These are phyloP conservation scores for Xylaria grammica DNA, from an alignment of 495 filamentous ascomycete genomes.

Conservation along the genomic window DNA sequence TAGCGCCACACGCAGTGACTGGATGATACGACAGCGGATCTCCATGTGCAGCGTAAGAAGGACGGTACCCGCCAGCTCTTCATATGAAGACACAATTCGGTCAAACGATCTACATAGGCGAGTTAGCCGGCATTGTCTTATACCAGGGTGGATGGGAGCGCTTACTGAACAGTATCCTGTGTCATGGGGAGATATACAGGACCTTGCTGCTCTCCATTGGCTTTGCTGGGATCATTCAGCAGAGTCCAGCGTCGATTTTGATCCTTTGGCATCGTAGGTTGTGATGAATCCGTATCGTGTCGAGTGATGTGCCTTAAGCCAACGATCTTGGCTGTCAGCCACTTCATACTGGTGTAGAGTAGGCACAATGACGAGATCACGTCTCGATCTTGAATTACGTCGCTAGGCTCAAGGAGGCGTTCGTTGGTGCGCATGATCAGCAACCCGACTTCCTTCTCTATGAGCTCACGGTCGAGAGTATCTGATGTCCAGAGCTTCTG, in stretches of 20 bases:
- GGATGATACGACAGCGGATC: conserved; percentile 79
- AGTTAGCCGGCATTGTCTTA: conserved; percentile 28
- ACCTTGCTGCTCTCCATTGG: conserved; percentile 47
- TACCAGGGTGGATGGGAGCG: conserved; percentile 17
- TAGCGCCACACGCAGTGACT: conserved; percentile 62
- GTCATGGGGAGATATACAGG: conserved; percentile 90
- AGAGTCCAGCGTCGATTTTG: conserved; percentile 80
- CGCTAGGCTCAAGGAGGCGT: conserved; percentile 68
- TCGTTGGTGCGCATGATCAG: conserved; percentile 70
- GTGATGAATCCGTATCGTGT: conserved; percentile 59
- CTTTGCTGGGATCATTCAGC: conserved; percentile 63
- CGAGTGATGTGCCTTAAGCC: conserved; percentile 75
- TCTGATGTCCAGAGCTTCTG: conserved; percentile 66
- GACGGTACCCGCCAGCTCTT: conserved; percentile 73
- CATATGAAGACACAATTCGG: conserved; percentile 77
- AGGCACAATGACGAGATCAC: conserved; percentile 82
- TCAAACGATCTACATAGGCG: conserved; percentile 72
- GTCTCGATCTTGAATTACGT: conserved; percentile 89
- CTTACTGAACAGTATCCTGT: conserved; percentile 75
- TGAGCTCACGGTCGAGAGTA: conserved; percentile 45
- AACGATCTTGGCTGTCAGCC: conserved; percentile 81
- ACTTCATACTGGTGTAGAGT: conserved; percentile 96
- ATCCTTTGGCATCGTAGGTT: conserved; percentile 50
- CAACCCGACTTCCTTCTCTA: conserved; percentile 69
- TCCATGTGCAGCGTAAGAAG: conserved; percentile 88